Percentiles rank a stretch among this genome's conserved stretches.
Evolutionary conservation across 78 protist genomes (phyloP).

Genomic region (Polysphondylium violaceum): DNA sequence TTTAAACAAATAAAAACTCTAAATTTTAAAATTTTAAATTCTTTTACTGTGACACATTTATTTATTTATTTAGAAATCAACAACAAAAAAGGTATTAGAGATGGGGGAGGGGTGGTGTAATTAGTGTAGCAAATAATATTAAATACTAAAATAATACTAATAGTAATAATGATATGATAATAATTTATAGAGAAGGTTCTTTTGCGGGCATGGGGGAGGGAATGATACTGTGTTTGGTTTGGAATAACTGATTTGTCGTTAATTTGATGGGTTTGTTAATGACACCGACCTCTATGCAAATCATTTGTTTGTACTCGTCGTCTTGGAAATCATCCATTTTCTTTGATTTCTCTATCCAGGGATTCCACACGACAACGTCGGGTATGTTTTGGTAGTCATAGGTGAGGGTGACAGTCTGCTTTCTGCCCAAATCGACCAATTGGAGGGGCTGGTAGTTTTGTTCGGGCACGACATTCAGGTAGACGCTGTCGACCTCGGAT

Average conservation of each 20-base stretch:
- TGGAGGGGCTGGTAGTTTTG: conserved; percentile 18
- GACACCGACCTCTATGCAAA: conserved; percentile 50
- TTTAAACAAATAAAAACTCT: no score
- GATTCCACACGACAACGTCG: conserved; percentile 75
- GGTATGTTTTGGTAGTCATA: conserved; percentile 9
- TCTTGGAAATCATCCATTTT: conserved; percentile 62
- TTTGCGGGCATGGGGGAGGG: no score
- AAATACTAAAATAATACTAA: no score
- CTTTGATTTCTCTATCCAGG: conserved; percentile 72
- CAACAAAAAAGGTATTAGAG: no score
- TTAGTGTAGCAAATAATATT: no score
- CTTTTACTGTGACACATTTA: no score
- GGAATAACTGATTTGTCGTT: conserved; percentile 15
- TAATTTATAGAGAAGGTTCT: no score
- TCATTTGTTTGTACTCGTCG: conserved; percentile 45
- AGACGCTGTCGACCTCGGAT: conserved; percentile 40
- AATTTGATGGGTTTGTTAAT: conserved; percentile 20
- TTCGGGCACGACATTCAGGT: conserved; percentile 6
- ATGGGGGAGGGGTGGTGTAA: no score
- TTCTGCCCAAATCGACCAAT: background rate
- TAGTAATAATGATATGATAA: no score
- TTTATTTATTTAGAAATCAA: no score
- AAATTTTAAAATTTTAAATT: no score
- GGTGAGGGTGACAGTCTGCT: background rate
- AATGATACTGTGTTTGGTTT: conserved; percentile 16